Percentiles rank a stretch among this genome's conserved stretches.
Evolutionary conservation across 805 yeast species (phyloP).

Genomic region (Grigorovia humatica): DNA sequence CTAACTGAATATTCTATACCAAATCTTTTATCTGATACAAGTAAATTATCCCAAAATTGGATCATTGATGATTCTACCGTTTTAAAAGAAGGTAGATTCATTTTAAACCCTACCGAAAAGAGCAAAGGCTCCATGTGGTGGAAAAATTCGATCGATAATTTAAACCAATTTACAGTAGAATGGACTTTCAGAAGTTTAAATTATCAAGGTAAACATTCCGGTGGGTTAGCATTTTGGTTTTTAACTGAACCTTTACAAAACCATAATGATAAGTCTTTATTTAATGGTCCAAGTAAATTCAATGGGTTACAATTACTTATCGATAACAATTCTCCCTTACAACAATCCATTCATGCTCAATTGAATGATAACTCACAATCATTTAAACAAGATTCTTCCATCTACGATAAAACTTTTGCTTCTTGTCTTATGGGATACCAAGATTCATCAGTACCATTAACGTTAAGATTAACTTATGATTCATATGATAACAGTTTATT

Average conservation of each 20-base stretch:
- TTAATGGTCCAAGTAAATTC: constrained; percentile 46
- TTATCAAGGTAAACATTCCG: constrained; percentile 33
- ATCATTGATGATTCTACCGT: constrained; percentile 29
- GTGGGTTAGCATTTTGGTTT: constrained; percentile 54
- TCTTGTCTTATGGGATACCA: constrained; percentile 50
- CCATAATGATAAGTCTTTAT: constrained; percentile 18
- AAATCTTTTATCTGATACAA: constrained; percentile 26
- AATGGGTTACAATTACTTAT: constrained; percentile 58
- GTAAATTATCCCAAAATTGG: constrained; percentile 29
- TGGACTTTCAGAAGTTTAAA: constrained; percentile 55
- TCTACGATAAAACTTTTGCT: constrained; percentile 37
- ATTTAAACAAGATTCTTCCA: constrained; percentile 10
- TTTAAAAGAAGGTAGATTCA: constrained; percentile 43
- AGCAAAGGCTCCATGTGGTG: constrained; percentile 41
- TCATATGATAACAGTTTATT: constrained; percentile 30
- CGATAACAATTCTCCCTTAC: constrained; percentile 40
- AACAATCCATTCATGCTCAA: constrained; percentile 47
- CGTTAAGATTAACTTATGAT: constrained; percentile 53
- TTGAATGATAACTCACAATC: constrained; percentile 47
- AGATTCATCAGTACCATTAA: constrained; percentile 61
- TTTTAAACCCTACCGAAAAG: constrained; percentile 38
- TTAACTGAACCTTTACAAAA: constrained; percentile 12
- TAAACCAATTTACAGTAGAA: constrained; percentile 47
- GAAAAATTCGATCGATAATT: constrained; percentile 18
- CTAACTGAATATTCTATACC: constrained; percentile 26